Percentiles rank a stretch among this genome's conserved stretches.
phyloP scores from a whole-genome alignment of 2,329 filamentous ascomycete genomes.

The Aspergillus sp. region DNA sequence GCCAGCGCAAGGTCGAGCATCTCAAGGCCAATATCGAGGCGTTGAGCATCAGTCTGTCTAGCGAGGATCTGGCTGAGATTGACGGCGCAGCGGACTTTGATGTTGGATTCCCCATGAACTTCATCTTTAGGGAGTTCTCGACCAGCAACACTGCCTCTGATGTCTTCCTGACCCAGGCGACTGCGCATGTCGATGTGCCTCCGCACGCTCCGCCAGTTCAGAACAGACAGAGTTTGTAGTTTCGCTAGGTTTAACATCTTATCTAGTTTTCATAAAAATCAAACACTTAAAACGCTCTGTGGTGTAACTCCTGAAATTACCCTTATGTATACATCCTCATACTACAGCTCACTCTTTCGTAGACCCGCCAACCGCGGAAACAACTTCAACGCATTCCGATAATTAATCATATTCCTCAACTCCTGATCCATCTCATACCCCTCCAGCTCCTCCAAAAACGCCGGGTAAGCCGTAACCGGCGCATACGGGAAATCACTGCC shows the following conservation, averaged over 20 bases:
- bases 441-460: conserved; percentile 24
- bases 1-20: conserved; percentile 54
- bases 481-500: conserved; percentile 30
- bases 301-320: no score
- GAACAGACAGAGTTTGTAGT: no score
- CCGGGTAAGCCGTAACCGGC: conserved; percentile 21
- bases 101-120: background rate
- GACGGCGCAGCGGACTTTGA: background rate
- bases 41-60: conserved; percentile 40
- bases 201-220: no score
- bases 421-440: conserved; percentile 20
- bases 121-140: no score
- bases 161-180: no score
- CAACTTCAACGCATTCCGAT: conserved; percentile 22
- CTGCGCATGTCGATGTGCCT: no score
- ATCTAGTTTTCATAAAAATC: no score
- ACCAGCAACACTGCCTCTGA: no score
- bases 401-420: conserved; percentile 23
- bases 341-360: no score
- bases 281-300: no score
- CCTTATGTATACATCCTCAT: no score
- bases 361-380: conserved; percentile 7
- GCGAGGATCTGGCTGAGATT: conserved; percentile 1
- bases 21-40: conserved; percentile 58
- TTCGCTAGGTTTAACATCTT: no score